Conservation (phyloP, 768 basidiomycete species). For the Lentinula boryana region DNA sequence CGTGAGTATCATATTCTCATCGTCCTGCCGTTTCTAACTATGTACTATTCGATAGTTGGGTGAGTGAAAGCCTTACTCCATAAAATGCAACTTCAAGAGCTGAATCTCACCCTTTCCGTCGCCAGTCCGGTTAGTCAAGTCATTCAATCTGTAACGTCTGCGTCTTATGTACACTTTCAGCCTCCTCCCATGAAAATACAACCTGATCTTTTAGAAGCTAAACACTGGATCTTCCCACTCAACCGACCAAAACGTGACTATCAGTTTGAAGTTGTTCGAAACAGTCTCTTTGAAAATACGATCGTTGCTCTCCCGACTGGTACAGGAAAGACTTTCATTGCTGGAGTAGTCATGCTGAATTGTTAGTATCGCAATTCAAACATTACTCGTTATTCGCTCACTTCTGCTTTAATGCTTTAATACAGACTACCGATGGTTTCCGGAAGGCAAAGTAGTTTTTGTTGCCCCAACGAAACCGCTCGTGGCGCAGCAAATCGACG, state of each 20-base stretch:
- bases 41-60: neutral
- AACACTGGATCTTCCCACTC: slow-evolving; percentile 88
- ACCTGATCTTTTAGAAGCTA: slow-evolving; percentile 71
- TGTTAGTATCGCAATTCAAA: slow-evolving; percentile 38
- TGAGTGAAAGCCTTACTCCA: neutral
- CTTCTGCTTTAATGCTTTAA: neutral
- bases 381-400: neutral
- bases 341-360: slow-evolving; percentile 94
- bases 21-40: neutral
- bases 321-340: slow-evolving; percentile 96
- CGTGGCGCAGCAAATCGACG: slow-evolving; percentile 91
- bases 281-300: slow-evolving; percentile 86
- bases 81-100: neutral
- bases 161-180: slow-evolving; percentile 26
- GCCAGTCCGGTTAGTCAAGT: slow-evolving; percentile 24
- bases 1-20: slow-evolving; percentile 35
- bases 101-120: neutral
- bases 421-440: slow-evolving; percentile 88
- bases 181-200: slow-evolving; percentile 72
- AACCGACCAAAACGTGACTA: slow-evolving; percentile 89
- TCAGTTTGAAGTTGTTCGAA: slow-evolving; percentile 87
- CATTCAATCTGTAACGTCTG: neutral
- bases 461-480: slow-evolving; percentile 95
- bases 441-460: slow-evolving; percentile 87
- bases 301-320: slow-evolving; percentile 94